phyloP scores from a whole-genome alignment of 2,329 filamentous ascomycete genomes.

The Hypoxylon sp. region DNA sequence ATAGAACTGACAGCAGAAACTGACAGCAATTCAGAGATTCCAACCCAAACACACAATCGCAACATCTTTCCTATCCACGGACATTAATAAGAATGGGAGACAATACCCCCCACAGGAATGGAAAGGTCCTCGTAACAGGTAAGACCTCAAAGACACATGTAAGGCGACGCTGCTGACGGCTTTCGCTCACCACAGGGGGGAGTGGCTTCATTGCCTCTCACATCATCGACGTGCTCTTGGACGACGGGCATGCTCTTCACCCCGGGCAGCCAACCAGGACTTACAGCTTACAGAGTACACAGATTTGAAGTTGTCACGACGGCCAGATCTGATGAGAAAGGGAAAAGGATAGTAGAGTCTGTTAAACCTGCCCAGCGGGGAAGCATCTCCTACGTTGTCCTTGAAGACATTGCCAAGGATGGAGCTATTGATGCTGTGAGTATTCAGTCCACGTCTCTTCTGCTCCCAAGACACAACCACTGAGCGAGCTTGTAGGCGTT shows the following conservation, averaged over 20 bases:
- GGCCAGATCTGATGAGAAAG: conserved; percentile 58
- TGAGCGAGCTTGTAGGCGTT: conserved; percentile 44
- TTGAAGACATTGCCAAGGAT: conserved; percentile 74
- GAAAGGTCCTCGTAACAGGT: conserved; percentile 44
- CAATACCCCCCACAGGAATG: not conserved
- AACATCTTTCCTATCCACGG: not conserved
- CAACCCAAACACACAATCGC: too few relatives aligned
- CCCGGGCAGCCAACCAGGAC: not conserved
- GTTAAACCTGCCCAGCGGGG: conserved; percentile 53
- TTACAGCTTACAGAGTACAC: conserved; percentile 52
- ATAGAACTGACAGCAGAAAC: too few relatives aligned
- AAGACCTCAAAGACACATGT: conserved; percentile 3
- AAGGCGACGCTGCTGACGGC: not conserved
- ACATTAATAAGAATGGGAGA: conserved; percentile 5
- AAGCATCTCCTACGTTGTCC: conserved; percentile 59
- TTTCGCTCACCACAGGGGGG: conserved; percentile 49
- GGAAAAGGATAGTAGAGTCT: conserved; percentile 52
- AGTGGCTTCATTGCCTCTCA: conserved; percentile 64
- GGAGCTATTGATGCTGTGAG: conserved; percentile 71
- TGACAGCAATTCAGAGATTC: too few relatives aligned
- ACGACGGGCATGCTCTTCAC: conserved; percentile 47
- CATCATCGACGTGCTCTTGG: conserved; percentile 56
- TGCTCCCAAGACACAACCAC: not conserved
- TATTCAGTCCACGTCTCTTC: not conserved
- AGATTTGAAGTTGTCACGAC: conserved; percentile 56